Conservation (phyloP, 176 grass and related monocot species). For the Zea luxurians region DNA sequence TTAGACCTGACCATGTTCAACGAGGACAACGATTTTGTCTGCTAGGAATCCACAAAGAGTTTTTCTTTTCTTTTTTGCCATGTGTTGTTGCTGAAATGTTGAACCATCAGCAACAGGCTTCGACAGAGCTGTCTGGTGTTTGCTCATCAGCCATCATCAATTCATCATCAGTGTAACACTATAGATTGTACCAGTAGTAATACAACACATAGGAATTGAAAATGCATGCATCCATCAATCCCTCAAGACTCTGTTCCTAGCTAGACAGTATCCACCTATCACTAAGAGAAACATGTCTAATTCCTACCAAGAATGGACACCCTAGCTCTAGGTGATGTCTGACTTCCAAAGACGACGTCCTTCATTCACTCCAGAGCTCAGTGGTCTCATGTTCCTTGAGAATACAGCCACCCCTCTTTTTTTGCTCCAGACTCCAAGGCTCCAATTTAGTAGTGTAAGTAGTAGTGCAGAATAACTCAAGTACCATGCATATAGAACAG, state of each 20-base stretch:
- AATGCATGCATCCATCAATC: not conserved
- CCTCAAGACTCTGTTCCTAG: conserved; percentile 3
- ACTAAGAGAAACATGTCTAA: conserved; percentile 30
- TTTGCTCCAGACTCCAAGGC: conserved; percentile 3
- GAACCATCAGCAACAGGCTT: not conserved
- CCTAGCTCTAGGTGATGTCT: not conserved
- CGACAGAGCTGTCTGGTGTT: not conserved
- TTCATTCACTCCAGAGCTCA: not conserved
- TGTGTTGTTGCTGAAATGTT: not conserved
- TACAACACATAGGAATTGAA: not conserved
- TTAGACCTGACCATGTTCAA: conserved; percentile 23
- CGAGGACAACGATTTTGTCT: conserved; percentile 24
- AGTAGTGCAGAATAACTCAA: conserved; percentile 34
- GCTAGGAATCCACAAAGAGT: not conserved
- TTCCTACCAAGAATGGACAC: not conserved
- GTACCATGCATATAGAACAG: conserved; percentile 79
- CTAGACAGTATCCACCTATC: not conserved
- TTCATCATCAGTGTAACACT: not conserved
- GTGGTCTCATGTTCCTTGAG: not conserved
- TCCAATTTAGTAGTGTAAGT: conserved; percentile 1
- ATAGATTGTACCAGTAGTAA: not conserved
- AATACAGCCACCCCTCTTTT: not conserved
- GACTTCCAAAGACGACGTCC: not conserved
- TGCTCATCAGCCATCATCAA: not conserved
- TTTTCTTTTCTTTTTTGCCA: not conserved